These are phyloP conservation scores for Gigaspora rosea DNA, from an alignment of 192 early-diverging fungal species.

Conservation along the genomic window DNA sequence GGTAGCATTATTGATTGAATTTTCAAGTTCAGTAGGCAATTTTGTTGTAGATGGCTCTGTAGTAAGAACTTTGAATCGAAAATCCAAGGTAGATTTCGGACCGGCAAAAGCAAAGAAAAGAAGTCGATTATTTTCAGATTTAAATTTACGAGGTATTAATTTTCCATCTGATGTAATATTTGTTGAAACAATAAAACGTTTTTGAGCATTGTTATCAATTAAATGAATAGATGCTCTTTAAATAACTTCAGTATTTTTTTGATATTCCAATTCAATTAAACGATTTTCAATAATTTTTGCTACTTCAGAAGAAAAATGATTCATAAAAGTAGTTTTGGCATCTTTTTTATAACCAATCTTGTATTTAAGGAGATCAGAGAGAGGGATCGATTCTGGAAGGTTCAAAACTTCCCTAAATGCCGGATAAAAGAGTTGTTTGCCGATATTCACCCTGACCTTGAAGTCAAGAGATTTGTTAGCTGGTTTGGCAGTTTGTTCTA, in stretches of 20 bases:
- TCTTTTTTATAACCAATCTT: not conserved
- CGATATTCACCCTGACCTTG: not conserved
- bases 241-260: not conserved
- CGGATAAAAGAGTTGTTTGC: not conserved
- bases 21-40: not conserved
- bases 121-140: not conserved
- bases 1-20: not conserved
- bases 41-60: not conserved
- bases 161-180: not conserved
- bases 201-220: not conserved
- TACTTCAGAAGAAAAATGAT: not conserved
- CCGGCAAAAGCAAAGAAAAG: not conserved
- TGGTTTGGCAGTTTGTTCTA: not conserved
- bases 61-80: constrained; percentile 1
- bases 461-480: not conserved
- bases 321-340: not conserved
- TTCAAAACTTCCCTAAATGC: not conserved
- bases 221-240: not conserved
- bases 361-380: not conserved
- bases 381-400: not conserved
- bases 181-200: not conserved
- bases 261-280: not conserved
- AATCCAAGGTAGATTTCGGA: not conserved
- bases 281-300: not conserved
- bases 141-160: not conserved